These are phyloP conservation scores for Bolboschoenus planiculmis DNA, from an alignment of 176 grass and related monocot species.

Conservation along the genomic window DNA sequence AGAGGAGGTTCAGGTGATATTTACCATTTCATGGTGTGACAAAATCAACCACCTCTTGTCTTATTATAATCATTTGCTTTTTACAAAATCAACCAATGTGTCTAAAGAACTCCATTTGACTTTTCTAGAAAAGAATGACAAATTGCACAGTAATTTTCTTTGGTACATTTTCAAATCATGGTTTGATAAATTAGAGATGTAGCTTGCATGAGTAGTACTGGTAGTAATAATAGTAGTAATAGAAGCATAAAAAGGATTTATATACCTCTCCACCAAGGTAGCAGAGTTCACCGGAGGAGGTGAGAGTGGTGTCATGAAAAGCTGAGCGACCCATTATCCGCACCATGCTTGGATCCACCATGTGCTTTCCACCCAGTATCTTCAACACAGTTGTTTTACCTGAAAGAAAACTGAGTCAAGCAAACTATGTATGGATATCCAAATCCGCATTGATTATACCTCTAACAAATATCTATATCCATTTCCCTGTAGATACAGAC, in stretches of 20 bases:
- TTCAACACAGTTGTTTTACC: conserved; percentile 97
- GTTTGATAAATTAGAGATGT: neutral
- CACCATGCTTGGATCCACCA: conserved; percentile 98
- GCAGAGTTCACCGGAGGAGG: conserved; percentile 78
- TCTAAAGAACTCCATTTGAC: neutral
- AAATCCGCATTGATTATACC: too few relatives aligned
- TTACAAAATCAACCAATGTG: neutral
- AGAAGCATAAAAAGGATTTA: neutral
- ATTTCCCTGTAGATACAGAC: conserved; percentile 11
- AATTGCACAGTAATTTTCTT: neutral
- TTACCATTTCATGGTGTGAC: neutral
- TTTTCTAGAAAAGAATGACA: neutral
- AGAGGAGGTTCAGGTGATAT: neutral
- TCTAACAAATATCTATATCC: too few relatives aligned
- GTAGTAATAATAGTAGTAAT: neutral
- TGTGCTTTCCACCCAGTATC: conserved; percentile 96
- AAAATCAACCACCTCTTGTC: neutral
- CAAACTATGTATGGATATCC: neutral
- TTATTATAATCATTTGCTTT: neutral
- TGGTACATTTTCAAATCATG: neutral
- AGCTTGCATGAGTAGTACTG: neutral
- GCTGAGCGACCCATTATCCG: conserved; percentile 66
- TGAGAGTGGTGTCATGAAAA: conserved; percentile 88
- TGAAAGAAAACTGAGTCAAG: conserved; percentile 22
- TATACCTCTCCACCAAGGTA: conserved; percentile 88